Base-by-base conservation (phyloP, 83 land plant genomes). In the Larix sibirica region DNA sequence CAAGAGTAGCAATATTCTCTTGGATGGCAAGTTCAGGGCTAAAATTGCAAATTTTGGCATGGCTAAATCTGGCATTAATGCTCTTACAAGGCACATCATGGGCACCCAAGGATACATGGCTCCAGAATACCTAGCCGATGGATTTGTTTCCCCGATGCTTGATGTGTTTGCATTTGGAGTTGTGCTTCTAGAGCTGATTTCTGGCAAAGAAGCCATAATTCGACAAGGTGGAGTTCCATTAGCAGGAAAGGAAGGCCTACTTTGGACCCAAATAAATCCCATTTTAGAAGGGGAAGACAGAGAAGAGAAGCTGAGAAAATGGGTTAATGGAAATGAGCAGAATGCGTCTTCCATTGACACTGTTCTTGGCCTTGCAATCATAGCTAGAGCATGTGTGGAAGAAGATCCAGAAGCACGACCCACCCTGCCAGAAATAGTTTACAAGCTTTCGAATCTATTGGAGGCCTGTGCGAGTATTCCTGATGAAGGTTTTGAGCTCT, bases 41-140 rank as follows among this genome's bases (percentile, higher is more conserved):
- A 92, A 92, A 77, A 88, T 96, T 28, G 97, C 96, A 42, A 96
- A 96, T 78, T 96, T 96, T 77, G 97, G 99, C 16, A 85, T 96
- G 14, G 97, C 96, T 31, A 82, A 84, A 59, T 84, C 94, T 2
- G 94, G 94, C 36, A 84, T 86, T 86, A 92, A 92, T 60, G 94
- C 90, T 80, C 85, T 88, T 68, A 92, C 94, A 8, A 84, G 84
- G 86, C 88, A 90, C 88, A 89, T 92, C n/a, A 91, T 89, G n/a
- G 99, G 99, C 33, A 96, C 97, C 1, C 93, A 91, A 44, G 99
- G 97, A 7, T 96, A 94, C 85, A 81, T 93, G 64, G 97, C 97
- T 0, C 99, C 99, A 0, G 97, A 95, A 82, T 89, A 90, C 56
- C 62, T 92, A 6, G 80, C 86, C 13, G 89, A 89, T 60, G 97